These are phyloP conservation scores for Botrytis galanthina DNA, from an alignment of 2,329 filamentous ascomycete genomes.

Conservation along the genomic window DNA sequence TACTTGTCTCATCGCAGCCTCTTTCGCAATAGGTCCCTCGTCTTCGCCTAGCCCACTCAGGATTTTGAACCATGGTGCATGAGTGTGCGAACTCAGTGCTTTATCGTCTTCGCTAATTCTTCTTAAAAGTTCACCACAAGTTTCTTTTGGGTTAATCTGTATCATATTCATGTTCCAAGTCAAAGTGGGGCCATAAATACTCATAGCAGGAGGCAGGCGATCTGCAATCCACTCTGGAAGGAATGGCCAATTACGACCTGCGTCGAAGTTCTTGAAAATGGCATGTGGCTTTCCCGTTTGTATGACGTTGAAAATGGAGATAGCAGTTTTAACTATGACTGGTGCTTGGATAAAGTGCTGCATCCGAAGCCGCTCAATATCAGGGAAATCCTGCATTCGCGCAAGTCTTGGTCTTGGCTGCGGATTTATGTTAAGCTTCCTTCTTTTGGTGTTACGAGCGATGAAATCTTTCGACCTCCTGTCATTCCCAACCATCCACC, in stretches of 20 bases:
- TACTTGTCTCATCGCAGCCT: slow-evolving; percentile 1
- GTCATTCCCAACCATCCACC: neutral
- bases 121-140: neutral
- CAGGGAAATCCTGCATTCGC: neutral
- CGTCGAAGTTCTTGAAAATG: neutral
- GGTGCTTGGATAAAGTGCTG: neutral
- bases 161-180: slow-evolving; percentile 3
- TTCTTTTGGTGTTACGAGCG: neutral
- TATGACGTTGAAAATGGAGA: neutral
- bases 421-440: neutral
- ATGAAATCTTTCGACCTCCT: neutral
- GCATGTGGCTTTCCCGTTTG: neutral
- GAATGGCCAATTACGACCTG: slow-evolving; percentile 6
- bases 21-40: neutral
- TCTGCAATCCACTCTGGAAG: slow-evolving; percentile 1
- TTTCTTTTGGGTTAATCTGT: neutral
- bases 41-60: neutral
- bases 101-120: neutral
- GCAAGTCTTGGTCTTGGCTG: neutral
- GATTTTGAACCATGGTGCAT: slow-evolving; percentile 7
- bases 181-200: slow-evolving; percentile 6
- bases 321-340: slow-evolving; percentile 1
- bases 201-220: neutral
- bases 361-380: neutral
- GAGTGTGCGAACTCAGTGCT: neutral